Evolutionary conservation across 352 stramenopile species (phyloP).

Genomic region (Globisporangium nodosum): DNA sequence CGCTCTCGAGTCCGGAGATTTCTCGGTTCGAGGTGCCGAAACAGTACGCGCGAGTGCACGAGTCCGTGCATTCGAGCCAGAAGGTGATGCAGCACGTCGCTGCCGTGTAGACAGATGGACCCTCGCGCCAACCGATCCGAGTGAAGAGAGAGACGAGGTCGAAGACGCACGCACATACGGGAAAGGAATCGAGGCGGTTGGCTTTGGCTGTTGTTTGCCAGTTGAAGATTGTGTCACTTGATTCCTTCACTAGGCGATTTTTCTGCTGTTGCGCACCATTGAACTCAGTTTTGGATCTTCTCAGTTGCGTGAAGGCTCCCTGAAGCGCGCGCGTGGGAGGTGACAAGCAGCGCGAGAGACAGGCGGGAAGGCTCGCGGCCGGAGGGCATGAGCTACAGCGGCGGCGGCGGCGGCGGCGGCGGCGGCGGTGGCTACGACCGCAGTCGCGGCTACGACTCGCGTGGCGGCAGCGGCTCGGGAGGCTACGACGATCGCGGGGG

Average conservation of each 20-base stretch:
- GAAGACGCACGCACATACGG: no score
- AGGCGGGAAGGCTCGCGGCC: neutral
- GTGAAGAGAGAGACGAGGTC: neutral
- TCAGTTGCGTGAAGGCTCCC: no score
- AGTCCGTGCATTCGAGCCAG: constrained; percentile 51
- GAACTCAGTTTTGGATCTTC: no score
- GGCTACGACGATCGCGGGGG: constrained; percentile 23
- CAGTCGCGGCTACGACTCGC: constrained; percentile 6
- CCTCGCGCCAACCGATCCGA: neutral
- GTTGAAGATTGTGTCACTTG: no score
- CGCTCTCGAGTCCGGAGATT: constrained; percentile 26
- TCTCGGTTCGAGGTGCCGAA: constrained; percentile 29
- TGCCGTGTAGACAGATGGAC: constrained; percentile 18
- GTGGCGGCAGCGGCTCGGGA: constrained; percentile 3
- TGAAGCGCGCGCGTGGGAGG: no score
- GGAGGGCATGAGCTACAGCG: constrained; percentile 40
- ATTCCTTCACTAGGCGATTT: no score
- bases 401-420: constrained; percentile 24
- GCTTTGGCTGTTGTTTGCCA: no score
- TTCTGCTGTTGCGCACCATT: no score
- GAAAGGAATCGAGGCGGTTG: no score
- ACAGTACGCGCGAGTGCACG: constrained; percentile 23
- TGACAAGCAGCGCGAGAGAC: neutral
- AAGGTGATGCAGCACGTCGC: constrained; percentile 54
- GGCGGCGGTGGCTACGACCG: constrained; percentile 23